These are phyloP conservation scores for Suillus americanus DNA, from an alignment of 768 basidiomycete genomes.

Conservation along the genomic window DNA sequence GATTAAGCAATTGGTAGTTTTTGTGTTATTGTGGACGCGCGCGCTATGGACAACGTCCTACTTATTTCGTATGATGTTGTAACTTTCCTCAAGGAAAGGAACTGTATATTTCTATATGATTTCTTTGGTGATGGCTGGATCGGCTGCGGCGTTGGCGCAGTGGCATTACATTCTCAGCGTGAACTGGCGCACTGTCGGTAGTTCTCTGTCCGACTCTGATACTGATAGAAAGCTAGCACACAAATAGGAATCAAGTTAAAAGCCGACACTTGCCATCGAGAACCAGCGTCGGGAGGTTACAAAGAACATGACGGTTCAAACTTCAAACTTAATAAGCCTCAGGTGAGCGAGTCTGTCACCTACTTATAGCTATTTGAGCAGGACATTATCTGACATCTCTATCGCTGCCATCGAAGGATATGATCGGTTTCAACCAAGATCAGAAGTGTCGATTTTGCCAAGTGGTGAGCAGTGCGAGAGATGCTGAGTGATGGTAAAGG, in stretches of 20 bases:
- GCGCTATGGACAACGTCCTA: too few species aligned
- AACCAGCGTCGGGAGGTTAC: background rate
- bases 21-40: too few species aligned
- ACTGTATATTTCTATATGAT: too few species aligned
- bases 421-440: too few species aligned
- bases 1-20: too few species aligned
- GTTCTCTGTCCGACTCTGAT: background rate
- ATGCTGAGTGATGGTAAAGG: background rate
- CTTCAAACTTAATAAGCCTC: background rate
- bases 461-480: background rate
- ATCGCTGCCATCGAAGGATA: background rate
- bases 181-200: background rate
- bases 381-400: background rate
- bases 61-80: too few species aligned
- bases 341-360: background rate
- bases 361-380: background rate
- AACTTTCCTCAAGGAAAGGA: too few species aligned
- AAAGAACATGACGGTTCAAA: background rate
- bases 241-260: background rate
- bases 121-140: too few species aligned
- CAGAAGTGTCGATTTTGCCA: background rate
- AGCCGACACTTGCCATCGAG: background rate
- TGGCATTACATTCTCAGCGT: background rate
- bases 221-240: background rate
- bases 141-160: too few species aligned